phyloP scores from a whole-genome alignment of 108 stramenopile genomes.

The Asterionellopsis glacialis region DNA sequence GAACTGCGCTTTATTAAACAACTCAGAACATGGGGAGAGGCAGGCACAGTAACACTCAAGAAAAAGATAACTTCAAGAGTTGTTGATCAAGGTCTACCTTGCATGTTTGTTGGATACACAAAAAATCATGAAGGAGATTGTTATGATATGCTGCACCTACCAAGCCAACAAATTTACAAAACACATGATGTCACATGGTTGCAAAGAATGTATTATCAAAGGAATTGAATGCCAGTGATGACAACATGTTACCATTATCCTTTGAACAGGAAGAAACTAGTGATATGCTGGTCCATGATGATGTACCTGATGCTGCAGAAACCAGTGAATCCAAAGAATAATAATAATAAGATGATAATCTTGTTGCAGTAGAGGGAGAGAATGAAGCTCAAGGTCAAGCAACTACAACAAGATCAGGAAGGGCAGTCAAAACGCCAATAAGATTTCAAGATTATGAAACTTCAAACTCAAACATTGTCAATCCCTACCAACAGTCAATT shows the following conservation, averaged over 20 bases:
- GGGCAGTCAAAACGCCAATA: neutral
- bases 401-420: too few relatives aligned
- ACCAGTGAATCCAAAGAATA: neutral
- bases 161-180: constrained; percentile 6
- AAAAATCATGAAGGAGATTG: constrained; percentile 8
- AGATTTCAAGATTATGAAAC: neutral
- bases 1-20: constrained; percentile 6
- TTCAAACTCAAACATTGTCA: neutral
- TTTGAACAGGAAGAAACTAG: neutral
- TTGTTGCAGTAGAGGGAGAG: too few relatives aligned
- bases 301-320: too few relatives aligned
- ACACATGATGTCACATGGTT: constrained; percentile 30
- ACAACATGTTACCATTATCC: neutral
- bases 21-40: constrained; percentile 13
- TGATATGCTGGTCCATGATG: constrained; percentile 1
- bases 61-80: constrained; percentile 2
- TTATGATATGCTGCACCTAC: constrained; percentile 18
- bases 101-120: too few relatives aligned
- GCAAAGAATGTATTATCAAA: constrained; percentile 19
- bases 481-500: neutral
- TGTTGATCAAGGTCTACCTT: constrained; percentile 9
- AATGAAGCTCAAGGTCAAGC: neutral
- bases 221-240: neutral
- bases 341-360: neutral
- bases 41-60: constrained; percentile 6